Conservation (phyloP, 2,329 filamentous ascomycete species). For the Teratosphaeria zuluensis region DNA sequence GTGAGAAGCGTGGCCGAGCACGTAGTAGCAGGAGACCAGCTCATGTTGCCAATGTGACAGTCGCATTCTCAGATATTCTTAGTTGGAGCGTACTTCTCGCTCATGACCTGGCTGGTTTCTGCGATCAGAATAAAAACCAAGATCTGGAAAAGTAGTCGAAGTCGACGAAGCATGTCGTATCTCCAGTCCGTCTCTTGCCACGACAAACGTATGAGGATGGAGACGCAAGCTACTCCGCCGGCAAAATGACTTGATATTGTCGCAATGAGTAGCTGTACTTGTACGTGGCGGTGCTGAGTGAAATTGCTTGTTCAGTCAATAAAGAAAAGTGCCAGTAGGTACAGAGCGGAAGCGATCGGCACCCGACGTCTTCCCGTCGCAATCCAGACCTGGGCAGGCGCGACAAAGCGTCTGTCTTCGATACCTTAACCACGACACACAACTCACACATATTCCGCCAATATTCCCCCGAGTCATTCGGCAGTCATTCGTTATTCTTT, state of each 20-base stretch:
- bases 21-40: not conserved
- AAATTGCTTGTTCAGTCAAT: no score
- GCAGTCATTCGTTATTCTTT: not conserved
- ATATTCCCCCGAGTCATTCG: not conserved
- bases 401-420: not conserved
- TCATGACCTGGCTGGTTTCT: not conserved
- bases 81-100: not conserved
- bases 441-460: not conserved
- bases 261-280: no score
- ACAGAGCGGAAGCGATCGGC: no score
- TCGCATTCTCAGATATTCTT: not conserved
- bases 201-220: not conserved
- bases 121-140: not conserved
- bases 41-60: not conserved
- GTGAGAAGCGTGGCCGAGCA: not conserved
- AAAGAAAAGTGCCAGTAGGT: no score
- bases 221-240: no score
- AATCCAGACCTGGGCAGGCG: not conserved
- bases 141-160: not conserved
- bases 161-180: not conserved
- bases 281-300: no score
- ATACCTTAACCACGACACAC: not conserved
- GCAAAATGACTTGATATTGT: no score
- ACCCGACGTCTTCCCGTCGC: not conserved
- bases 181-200: not conserved